A percentile compares a stretch with the other conserved stretches of the same genome.
These are phyloP conservation scores for Claviceps humidiphila DNA, from an alignment of 2,329 filamentous ascomycete genomes.

Conservation along the genomic window DNA sequence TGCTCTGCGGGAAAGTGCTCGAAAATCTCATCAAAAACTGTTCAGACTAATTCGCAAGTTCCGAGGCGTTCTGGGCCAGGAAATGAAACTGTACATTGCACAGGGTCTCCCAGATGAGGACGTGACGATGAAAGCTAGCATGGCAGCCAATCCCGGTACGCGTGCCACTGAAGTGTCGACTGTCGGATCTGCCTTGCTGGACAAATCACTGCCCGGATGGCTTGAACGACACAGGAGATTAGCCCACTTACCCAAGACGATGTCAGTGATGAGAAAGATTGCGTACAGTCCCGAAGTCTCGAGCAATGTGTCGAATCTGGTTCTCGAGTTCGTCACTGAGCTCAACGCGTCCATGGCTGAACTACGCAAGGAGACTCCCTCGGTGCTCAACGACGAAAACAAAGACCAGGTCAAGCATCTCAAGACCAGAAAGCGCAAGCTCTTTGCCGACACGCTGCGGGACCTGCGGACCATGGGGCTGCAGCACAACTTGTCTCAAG, in stretches of 20 bases:
- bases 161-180: slow-evolving; percentile 4
- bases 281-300: slow-evolving; percentile 36
- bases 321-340: slow-evolving; percentile 57
- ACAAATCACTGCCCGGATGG: slow-evolving; percentile 22
- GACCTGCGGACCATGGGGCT: slow-evolving; percentile 81
- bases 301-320: slow-evolving; percentile 42
- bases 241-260: slow-evolving; percentile 54
- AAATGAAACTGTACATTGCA: slow-evolving; percentile 52
- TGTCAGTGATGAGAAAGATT: slow-evolving; percentile 59
- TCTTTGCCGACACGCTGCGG: slow-evolving; percentile 81
- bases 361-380: slow-evolving; percentile 72
- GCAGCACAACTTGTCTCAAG: slow-evolving; percentile 64
- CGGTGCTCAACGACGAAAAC: slow-evolving; percentile 72
- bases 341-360: slow-evolving; percentile 56
- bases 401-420: slow-evolving; percentile 74
- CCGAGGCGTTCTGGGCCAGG: slow-evolving; percentile 61
- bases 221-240: slow-evolving; percentile 47
- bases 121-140: slow-evolving; percentile 6
- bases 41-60: slow-evolving; percentile 90
- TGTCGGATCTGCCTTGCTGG: slow-evolving; percentile 11
- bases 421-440: slow-evolving; percentile 77
- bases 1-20: slow-evolving; percentile 76
- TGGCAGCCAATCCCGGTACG: slow-evolving; percentile 1
- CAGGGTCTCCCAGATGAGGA: slow-evolving; percentile 44
- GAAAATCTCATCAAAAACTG: slow-evolving; percentile 79